Conservation (phyloP, 2,329 filamentous ascomycete genomes). For the Aureobasidium sp. region DNA sequence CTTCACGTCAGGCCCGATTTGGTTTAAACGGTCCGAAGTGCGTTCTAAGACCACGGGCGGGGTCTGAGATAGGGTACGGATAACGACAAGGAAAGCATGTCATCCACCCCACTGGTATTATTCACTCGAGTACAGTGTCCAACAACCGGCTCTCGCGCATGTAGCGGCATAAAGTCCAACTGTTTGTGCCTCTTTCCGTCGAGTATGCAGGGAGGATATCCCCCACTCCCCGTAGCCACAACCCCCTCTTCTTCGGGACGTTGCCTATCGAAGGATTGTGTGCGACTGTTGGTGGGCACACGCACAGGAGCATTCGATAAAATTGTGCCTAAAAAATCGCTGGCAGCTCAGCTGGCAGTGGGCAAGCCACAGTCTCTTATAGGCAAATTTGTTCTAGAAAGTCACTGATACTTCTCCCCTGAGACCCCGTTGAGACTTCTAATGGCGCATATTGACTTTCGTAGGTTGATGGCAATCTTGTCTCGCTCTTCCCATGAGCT, state of each 20-base stretch:
- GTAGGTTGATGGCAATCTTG: background rate
- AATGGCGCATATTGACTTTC: background rate
- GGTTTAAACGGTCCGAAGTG: background rate
- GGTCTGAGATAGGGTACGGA: background rate
- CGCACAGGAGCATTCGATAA: background rate
- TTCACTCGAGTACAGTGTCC: background rate
- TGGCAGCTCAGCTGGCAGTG: background rate
- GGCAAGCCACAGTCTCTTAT: background rate
- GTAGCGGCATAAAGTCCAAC: background rate
- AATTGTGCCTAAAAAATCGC: background rate
- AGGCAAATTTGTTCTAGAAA: background rate
- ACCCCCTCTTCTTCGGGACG: background rate
- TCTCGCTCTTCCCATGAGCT: background rate
- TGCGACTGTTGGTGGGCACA: too few relatives aligned
- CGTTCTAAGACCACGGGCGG: background rate
- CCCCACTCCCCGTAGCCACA: background rate
- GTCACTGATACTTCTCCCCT: background rate
- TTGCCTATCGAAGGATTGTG: too few relatives aligned
- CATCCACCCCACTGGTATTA: background rate
- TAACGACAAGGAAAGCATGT: background rate
- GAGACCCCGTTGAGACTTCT: background rate
- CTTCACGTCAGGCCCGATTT: background rate
- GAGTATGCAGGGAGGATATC: background rate
- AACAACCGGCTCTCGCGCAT: background rate
- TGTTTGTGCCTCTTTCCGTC: background rate